phyloP scores from a whole-genome alignment of 2,329 filamentous ascomycete species.

The Dryadomyces quercus-mongolicae region DNA sequence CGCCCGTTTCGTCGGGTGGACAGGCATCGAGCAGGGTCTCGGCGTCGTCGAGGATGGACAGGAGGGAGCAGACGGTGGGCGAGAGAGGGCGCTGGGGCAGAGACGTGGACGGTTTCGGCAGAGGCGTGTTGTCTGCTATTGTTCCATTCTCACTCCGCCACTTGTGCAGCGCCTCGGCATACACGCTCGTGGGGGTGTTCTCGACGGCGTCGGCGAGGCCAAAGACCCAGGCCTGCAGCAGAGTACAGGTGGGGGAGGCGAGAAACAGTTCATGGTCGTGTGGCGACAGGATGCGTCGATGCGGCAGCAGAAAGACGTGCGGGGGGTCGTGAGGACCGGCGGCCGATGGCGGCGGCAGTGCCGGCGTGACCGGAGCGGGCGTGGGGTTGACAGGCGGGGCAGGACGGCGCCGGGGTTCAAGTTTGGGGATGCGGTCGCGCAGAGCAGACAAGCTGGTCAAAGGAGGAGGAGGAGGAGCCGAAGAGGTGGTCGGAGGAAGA shows the following conservation, averaged over 20 bases:
- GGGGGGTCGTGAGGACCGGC: conserved; percentile 35
- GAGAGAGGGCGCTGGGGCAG: conserved; percentile 35
- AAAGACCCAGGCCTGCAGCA: conserved; percentile 79
- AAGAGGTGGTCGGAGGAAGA: too few species aligned
- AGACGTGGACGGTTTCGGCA: background rate
- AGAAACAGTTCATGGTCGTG: conserved; percentile 75
- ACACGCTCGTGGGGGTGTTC: conserved; percentile 33
- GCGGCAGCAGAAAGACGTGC: conserved; percentile 53
- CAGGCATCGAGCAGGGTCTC: conserved; percentile 53
- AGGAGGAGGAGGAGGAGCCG: background rate
- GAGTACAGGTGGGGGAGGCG: conserved; percentile 58
- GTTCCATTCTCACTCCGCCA: background rate
- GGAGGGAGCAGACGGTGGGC: conserved; percentile 49
- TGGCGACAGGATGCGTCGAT: conserved; percentile 67
- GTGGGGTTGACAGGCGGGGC: conserved; percentile 37
- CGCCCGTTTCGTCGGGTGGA: conserved; percentile 74
- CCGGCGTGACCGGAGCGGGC: conserved; percentile 64
- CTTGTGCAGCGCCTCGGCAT: conserved; percentile 19
- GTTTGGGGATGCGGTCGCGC: conserved; percentile 50
- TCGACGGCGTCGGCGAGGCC: conserved; percentile 70
- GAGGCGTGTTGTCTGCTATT: too few species aligned
- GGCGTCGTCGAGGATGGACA: conserved; percentile 58
- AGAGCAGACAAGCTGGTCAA: conserved; percentile 17
- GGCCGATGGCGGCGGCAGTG: conserved; percentile 52
- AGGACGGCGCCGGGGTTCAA: conserved; percentile 51